These are phyloP conservation scores for Conoideocrella luteorostrata DNA, from an alignment of 2,329 filamentous ascomycete genomes.

Conservation along the genomic window DNA sequence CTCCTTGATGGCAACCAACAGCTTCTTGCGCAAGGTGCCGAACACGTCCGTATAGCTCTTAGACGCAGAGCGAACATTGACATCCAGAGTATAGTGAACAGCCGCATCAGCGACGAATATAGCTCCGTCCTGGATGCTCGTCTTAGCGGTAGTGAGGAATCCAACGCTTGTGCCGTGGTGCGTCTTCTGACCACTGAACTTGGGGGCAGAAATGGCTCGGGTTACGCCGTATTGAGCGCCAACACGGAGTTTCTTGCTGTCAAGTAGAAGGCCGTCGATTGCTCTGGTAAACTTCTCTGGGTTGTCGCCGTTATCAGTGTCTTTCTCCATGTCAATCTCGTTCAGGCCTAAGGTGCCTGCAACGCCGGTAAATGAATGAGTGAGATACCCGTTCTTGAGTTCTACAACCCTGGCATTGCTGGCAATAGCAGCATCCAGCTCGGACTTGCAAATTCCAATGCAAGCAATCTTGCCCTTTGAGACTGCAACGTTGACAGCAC, in stretches of 20 bases:
- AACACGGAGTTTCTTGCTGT: slow-evolving; percentile 48
- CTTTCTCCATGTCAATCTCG: slow-evolving; percentile 53
- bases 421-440: slow-evolving; percentile 32
- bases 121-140: slow-evolving; percentile 39
- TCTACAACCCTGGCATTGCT: slow-evolving; percentile 32
- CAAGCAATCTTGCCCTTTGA: slow-evolving; percentile 49
- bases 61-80: slow-evolving; percentile 23
- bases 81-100: slow-evolving; percentile 52
- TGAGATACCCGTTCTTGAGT: slow-evolving; percentile 55
- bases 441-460: slow-evolving; percentile 43
- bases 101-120: slow-evolving; percentile 49
- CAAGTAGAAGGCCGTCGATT: slow-evolving; percentile 48
- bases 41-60: slow-evolving; percentile 51
- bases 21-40: slow-evolving; percentile 43
- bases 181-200: slow-evolving; percentile 32
- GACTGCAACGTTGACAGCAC: slow-evolving; percentile 43
- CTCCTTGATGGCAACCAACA: slow-evolving; percentile 42
- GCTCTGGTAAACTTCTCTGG: slow-evolving; percentile 48
- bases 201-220: slow-evolving; percentile 50
- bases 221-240: slow-evolving; percentile 52
- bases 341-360: slow-evolving; percentile 55
- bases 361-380: slow-evolving; percentile 53
- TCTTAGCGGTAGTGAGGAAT: slow-evolving; percentile 45
- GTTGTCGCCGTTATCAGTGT: slow-evolving; percentile 45
- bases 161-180: slow-evolving; percentile 54